A percentile compares a stretch with the other conserved stretches of the same genome.
These are phyloP conservation scores for Flaveria bidentis DNA, from an alignment of 129 eudicot genomes.

Conservation along the genomic window DNA sequence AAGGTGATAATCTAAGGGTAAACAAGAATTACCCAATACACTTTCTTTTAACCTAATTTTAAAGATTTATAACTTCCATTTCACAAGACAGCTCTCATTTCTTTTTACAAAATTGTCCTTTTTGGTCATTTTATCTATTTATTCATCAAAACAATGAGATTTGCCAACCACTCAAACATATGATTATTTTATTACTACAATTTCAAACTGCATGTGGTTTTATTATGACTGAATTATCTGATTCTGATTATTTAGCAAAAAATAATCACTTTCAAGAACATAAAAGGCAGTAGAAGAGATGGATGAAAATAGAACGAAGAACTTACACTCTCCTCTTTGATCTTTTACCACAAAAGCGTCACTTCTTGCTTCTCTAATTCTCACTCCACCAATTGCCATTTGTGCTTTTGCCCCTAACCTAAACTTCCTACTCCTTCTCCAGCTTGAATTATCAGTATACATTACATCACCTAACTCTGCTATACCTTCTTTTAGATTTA, in stretches of 20 bases:
- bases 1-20: not conserved
- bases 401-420: conserved; percentile 68
- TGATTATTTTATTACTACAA: not conserved
- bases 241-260: conserved; percentile 4
- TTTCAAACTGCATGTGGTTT: not conserved
- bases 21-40: not conserved
- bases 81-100: not conserved
- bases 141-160: not conserved
- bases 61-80: not conserved
- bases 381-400: conserved; percentile 36
- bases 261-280: not conserved
- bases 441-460: conserved; percentile 90
- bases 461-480: conserved; percentile 51
- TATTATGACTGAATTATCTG: not conserved
- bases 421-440: conserved; percentile 80
- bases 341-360: conserved; percentile 72
- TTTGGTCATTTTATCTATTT: not conserved
- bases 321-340: conserved; percentile 92
- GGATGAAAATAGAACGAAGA: not conserved
- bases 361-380: conserved; percentile 70
- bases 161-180: not conserved
- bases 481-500: conserved; percentile 57
- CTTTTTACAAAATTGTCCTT: not conserved
- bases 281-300: conserved; percentile 11
- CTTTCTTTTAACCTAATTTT: not conserved